Percentiles rank a stretch among this genome's conserved stretches.
Evolutionary conservation across 2,329 filamentous ascomycete species (phyloP).

Genomic region (Xylariomycetidae sp.): DNA sequence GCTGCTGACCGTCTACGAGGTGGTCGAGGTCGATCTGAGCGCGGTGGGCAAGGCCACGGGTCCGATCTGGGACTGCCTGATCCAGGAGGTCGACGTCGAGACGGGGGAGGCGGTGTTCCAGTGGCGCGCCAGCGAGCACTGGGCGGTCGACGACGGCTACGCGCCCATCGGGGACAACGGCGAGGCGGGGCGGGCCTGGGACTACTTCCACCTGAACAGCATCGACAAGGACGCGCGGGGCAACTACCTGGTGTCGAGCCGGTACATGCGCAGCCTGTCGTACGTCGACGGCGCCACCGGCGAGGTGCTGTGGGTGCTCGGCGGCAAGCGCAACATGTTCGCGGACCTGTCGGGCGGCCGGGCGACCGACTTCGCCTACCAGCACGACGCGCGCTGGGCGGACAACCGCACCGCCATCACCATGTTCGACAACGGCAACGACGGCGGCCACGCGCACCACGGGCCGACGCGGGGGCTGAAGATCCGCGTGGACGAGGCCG

Average conservation of each 20-base stretch:
- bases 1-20: slow-evolving; percentile 31
- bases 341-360: slow-evolving; percentile 31
- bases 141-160: slow-evolving; percentile 20
- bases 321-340: slow-evolving; percentile 39
- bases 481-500: slow-evolving; percentile 28
- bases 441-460: slow-evolving; percentile 27
- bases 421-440: slow-evolving; percentile 37
- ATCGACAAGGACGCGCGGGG: slow-evolving; percentile 42
- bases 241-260: slow-evolving; percentile 36
- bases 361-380: slow-evolving; percentile 42
- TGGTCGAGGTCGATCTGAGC: slow-evolving; percentile 31
- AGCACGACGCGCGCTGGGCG: slow-evolving; percentile 44
- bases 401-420: slow-evolving; percentile 31
- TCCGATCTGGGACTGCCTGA: slow-evolving; percentile 36
- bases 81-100: slow-evolving; percentile 40
- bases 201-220: slow-evolving; percentile 52
- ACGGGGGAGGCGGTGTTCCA: slow-evolving; percentile 37
- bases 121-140: slow-evolving; percentile 30
- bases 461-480: slow-evolving; percentile 22
- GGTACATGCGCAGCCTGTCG: slow-evolving; percentile 34
- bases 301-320: slow-evolving; percentile 43
- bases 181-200: slow-evolving; percentile 32
- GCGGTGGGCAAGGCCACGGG: slow-evolving; percentile 27
- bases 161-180: slow-evolving; percentile 33
- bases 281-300: slow-evolving; percentile 37